Percentiles rank a stretch among this genome's conserved stretches.
These are phyloP conservation scores for Cicer pinnatifidum DNA, from an alignment of 306 rosid species.

Conservation along the genomic window DNA sequence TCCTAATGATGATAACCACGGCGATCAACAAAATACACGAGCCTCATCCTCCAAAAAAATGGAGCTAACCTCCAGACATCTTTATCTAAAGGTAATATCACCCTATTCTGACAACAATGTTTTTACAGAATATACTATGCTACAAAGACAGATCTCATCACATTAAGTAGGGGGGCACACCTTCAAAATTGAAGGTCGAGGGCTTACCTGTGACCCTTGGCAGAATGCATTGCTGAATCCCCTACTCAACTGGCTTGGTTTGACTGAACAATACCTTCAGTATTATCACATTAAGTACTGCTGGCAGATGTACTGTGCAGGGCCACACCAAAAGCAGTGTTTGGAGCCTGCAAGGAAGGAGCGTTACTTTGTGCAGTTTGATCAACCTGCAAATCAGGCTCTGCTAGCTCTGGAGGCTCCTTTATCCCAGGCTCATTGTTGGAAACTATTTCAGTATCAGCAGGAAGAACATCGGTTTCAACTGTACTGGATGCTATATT, in stretches of 20 bases:
- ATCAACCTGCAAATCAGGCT: constrained; percentile 52
- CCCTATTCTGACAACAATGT: constrained; percentile 30
- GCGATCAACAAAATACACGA: constrained; percentile 52
- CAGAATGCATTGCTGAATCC: constrained; percentile 38
- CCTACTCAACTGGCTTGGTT: constrained; percentile 61
- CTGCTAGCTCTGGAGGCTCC: constrained; percentile 45
- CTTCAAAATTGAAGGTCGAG: constrained; percentile 38
- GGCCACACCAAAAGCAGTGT: constrained; percentile 48
- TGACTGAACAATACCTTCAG: constrained; percentile 57
- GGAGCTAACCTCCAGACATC: constrained; percentile 42
- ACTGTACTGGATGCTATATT: constrained; percentile 11
- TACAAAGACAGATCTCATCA: constrained; percentile 26
- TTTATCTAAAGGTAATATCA: constrained; percentile 23
- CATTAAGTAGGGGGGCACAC: constrained; percentile 6
- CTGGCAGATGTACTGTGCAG: constrained; percentile 57
- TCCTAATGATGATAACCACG: constrained; percentile 46
- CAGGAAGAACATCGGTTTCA: background rate
- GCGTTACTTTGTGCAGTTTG: constrained; percentile 40
- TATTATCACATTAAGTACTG: constrained; percentile 48
- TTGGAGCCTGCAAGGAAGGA: constrained; percentile 49
- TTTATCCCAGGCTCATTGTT: constrained; percentile 23
- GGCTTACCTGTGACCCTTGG: constrained; percentile 12
- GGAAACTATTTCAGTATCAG: constrained; percentile 25
- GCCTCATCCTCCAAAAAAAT: constrained; percentile 43
- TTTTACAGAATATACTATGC: constrained; percentile 29